Evolutionary conservation across 768 basidiomycete species (phyloP), one percentile per base, ranked within the genome.

Genomic region (Megacollybia marginata): DNA sequence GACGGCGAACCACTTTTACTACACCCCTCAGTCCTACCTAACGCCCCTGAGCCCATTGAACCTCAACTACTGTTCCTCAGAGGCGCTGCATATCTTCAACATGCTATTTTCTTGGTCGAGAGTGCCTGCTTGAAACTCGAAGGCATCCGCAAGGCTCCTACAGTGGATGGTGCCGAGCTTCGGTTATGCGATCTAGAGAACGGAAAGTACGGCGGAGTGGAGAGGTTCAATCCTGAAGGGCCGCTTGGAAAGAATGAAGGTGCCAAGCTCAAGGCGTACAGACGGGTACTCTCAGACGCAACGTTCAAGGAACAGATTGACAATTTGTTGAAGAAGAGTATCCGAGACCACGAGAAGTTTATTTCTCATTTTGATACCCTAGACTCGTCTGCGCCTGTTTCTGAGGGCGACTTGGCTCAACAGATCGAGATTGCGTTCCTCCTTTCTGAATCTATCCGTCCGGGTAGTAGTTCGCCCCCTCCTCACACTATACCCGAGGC

Each of bases 31-130:
- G 76, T 81, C 32, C 74, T 80, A 4, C 83, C 86, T 5, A 82
- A 85, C 54, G 85, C 88, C 10, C 91, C 92, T 0, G 88, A 92
- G 50, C 88, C 92, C 34, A 81, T 93, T 49, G 92, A 94, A 60
- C 83, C 82, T 0, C 92, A 93, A 58, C 69, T 88, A 19, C 66
- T 91, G 31, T 94, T 94, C 68, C 70, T 90, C 28, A 83, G 92
- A 43, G 92, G 86, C 2, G 83, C 88, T 3, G 82, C 90, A 2
- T 85, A 88, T 65, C 74, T 93, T 2, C 88, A 90, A 55, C 83
- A 91, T 28, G 88, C 87, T 0, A 69, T 90, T 4, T 71, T 74
- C 60, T 67, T 89, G 28, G 84, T 93, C 54, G 92, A 94, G 64
- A 68, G 72, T 31, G 80, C 81, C 1, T 75, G 90, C 5, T 66